Evolutionary conservation across 305 asterid genomes (phyloP).

Genomic region (Fraxinus paxiana): DNA sequence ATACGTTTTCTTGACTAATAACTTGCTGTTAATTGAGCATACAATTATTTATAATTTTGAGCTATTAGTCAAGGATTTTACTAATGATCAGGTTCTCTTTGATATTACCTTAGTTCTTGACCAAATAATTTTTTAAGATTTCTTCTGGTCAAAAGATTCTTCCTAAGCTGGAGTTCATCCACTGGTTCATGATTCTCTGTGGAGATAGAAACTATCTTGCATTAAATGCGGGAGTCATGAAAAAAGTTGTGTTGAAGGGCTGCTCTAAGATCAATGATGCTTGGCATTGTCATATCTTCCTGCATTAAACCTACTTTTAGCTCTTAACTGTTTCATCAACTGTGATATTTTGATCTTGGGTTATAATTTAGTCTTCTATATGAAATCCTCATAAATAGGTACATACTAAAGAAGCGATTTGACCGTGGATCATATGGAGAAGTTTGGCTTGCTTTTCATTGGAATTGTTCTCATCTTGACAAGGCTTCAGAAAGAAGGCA

Average conservation of each 20-base stretch:
- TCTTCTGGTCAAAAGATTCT: neutral
- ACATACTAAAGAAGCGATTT: conserved; percentile 89
- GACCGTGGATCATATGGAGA: conserved; percentile 97
- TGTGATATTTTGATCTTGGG: neutral
- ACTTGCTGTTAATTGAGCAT: neutral
- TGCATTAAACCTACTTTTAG: neutral
- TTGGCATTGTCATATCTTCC: neutral
- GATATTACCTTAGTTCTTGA: neutral
- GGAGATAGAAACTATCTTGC: neutral
- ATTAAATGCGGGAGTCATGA: neutral
- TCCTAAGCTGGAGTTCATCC: neutral
- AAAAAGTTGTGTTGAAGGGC: neutral
- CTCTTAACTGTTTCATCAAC: conserved; percentile 1
- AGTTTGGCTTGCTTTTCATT: conserved; percentile 97
- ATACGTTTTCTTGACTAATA: conserved; percentile 7
- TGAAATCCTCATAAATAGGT: conserved; percentile 38
- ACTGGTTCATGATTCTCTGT: neutral
- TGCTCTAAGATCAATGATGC: neutral
- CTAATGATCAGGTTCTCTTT: neutral
- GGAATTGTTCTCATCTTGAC: conserved; percentile 75
- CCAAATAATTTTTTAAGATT: neutral
- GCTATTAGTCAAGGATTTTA: neutral
- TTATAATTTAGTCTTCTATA: neutral
- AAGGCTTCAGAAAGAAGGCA: conserved; percentile 36
- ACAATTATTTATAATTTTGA: neutral